Evolutionary conservation across 75 land plant species (phyloP).

Genomic region (Selaginella moellendorffii): DNA sequence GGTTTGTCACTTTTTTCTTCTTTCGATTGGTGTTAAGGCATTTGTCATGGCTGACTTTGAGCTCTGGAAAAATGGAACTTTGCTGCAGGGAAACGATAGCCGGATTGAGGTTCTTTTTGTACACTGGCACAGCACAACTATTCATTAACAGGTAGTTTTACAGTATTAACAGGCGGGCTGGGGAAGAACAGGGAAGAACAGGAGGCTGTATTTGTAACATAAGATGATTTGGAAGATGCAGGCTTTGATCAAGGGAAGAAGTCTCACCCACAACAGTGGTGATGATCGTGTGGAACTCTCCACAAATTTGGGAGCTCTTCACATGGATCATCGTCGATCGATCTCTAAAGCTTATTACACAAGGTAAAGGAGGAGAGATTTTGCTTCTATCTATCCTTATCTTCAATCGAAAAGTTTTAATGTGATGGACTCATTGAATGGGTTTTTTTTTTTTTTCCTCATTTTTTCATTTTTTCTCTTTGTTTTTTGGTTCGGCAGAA

Average conservation of each 20-base stretch:
- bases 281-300: too few relatives aligned
- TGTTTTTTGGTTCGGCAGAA: too few relatives aligned
- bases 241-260: too few relatives aligned
- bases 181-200: constrained; percentile 33
- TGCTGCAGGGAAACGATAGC: not conserved
- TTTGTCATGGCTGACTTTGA: not conserved
- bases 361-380: too few relatives aligned
- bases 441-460: not conserved
- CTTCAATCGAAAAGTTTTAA: too few relatives aligned
- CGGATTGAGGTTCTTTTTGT: not conserved
- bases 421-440: too few relatives aligned
- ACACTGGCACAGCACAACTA: not conserved
- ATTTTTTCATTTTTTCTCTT: too few relatives aligned
- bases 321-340: too few relatives aligned
- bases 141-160: not conserved
- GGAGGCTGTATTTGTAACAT: constrained; percentile 36
- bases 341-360: too few relatives aligned
- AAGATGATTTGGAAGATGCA: constrained; percentile 63
- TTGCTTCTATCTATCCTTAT: too few relatives aligned
- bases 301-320: too few relatives aligned
- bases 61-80: not conserved
- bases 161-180: constrained; percentile 13
- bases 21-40: not conserved
- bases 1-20: not conserved
- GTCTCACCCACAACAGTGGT: too few relatives aligned